Evolutionary conservation across 148 eudicot species (phyloP).

Genomic region (Chenopodium berlandieri): DNA sequence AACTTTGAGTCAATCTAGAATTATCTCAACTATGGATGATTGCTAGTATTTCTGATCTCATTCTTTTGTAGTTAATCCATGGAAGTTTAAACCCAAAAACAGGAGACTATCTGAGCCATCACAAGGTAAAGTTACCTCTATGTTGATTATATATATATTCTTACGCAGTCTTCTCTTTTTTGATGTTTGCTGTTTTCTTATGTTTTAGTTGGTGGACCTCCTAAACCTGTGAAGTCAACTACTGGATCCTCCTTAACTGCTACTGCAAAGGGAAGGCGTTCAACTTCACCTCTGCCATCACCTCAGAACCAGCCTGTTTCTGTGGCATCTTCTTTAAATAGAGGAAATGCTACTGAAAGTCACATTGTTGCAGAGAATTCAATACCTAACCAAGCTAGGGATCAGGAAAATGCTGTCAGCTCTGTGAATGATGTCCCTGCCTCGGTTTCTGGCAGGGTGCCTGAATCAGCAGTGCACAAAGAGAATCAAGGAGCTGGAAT

Average conservation of each 20-base stretch:
- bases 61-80: constrained; percentile 50
- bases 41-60: constrained; percentile 18
- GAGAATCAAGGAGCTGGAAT: constrained; percentile 40
- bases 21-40: background rate
- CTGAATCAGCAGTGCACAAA: constrained; percentile 38
- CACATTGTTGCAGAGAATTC: constrained; percentile 38
- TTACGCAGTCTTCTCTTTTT: constrained; percentile 10
- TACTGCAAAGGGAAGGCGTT: constrained; percentile 53
- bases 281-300: constrained; percentile 75
- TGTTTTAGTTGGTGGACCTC: constrained; percentile 49
- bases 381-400: constrained; percentile 32
- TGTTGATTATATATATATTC: constrained; percentile 2
- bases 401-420: constrained; percentile 39
- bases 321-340: constrained; percentile 58
- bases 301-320: constrained; percentile 53
- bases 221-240: constrained; percentile 52
- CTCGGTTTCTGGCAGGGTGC: constrained; percentile 30
- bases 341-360: constrained; percentile 45
- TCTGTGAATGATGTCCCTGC: constrained; percentile 45
- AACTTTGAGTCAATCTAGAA: background rate
- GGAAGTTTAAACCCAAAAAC: constrained; percentile 71
- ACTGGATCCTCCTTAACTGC: constrained; percentile 51
- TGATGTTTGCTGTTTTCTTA: constrained; percentile 13
- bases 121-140: constrained; percentile 50
- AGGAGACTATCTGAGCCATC: constrained; percentile 63